Base-by-base conservation (phyloP, 2,329 filamentous ascomycete species). In the Didymella arachidicola region DNA sequence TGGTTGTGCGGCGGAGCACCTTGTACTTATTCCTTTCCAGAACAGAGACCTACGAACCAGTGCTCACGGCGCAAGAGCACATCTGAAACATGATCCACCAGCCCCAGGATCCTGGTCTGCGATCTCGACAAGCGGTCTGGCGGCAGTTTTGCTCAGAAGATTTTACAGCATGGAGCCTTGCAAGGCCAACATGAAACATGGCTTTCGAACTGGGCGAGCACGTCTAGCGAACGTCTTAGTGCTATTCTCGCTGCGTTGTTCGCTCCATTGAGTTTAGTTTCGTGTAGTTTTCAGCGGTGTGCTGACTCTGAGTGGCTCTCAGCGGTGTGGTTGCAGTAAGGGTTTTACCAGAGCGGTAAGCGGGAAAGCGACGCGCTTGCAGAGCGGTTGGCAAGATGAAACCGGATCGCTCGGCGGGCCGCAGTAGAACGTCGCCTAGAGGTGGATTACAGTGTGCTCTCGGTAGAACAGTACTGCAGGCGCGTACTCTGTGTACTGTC, bases 31-130 rank as follows among this genome's bases (percentile, higher is more conserved):
- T 62, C 66, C 68, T 53, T 48, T 56, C 56, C 42, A 36, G 51
- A 55, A 55, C 42, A 34, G 57, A 60, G 57, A 46, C 54, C 65
- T 59, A 63, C 70, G 70, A 75, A 71, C 73, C 69, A 75, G 64
- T 75, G 66, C 64, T 62, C 66, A 66, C 62, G 64, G 68, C 62
- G 73, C 76, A 73, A 70, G 67, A 73, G 69, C 71, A 72, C 69
- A 74, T 58, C 63, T 76, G 76, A 78, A 78, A 78, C 76, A 73
- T 69, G 71, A 75, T 73, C 47, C 69, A 71, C 70, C 70, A 67
- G 69, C 69, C 65, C 61, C 70, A 64, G 55, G 57, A 60, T 64
- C 61, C 59, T 59, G 68, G 68, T 51, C 63, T 60, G 63, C 53
- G 68, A 64, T 58, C 59, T 67, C 60, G 47, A 46, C 52, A 65